Percentiles rank a stretch among this genome's conserved stretches.
Conservation (phyloP, 805 yeast genomes). For the Candida stauntonica region DNA sequence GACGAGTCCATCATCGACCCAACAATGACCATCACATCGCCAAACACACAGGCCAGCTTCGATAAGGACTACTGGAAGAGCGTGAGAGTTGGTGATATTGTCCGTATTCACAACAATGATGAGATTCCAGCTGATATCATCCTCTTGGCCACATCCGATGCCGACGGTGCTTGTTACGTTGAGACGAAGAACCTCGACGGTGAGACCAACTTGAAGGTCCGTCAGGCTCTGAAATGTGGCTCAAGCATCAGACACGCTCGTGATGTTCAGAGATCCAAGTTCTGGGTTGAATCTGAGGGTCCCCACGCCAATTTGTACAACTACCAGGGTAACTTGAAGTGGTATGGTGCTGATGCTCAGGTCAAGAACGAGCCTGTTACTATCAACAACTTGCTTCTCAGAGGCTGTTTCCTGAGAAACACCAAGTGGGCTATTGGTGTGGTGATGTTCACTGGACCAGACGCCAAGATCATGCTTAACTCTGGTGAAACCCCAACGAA, state of each 20-base stretch:
- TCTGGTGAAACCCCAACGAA: conserved; percentile 79
- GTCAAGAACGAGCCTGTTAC: conserved; percentile 57
- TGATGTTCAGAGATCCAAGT: conserved; percentile 47
- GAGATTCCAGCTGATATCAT: conserved; percentile 78
- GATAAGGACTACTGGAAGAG: conserved; percentile 58
- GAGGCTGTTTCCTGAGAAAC: conserved; percentile 77
- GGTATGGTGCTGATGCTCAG: conserved; percentile 37
- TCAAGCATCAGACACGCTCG: conserved; percentile 43
- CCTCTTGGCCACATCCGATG: conserved; percentile 60
- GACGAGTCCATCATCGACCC: conserved; percentile 53
- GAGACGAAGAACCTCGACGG: conserved; percentile 85
- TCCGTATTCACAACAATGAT: conserved; percentile 68
- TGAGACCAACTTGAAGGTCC: conserved; percentile 71
- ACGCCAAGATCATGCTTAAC: conserved; percentile 77
- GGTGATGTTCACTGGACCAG: conserved; percentile 73
- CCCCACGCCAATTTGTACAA: conserved; percentile 76
- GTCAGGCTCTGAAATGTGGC: conserved; percentile 65
- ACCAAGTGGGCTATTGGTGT: conserved; percentile 81
- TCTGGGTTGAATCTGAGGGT: conserved; percentile 78
- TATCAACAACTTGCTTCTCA: conserved; percentile 61
- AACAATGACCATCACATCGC: conserved; percentile 48
- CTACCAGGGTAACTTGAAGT: conserved; percentile 67
- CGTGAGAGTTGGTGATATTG: conserved; percentile 68
- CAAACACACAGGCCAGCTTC: conserved; percentile 41
- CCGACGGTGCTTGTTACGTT: conserved; percentile 64